Percentiles rank a stretch among this genome's conserved stretches.
phyloP scores from a whole-genome alignment of 371 early-diverging fungal genomes.

The Apophysomyces ossiformis region DNA sequence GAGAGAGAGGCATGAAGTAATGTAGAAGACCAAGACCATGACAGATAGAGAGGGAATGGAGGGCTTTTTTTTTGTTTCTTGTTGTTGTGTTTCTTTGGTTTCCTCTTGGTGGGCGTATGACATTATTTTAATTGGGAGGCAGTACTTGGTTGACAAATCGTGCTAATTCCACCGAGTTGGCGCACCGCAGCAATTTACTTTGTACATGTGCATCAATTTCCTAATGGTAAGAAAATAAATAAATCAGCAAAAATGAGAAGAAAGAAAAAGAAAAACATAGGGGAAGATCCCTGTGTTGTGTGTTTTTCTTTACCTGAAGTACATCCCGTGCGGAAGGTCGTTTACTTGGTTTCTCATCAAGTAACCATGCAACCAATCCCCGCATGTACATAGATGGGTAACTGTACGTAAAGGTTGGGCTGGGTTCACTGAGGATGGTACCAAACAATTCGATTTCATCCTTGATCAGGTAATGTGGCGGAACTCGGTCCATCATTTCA shows the following conservation, averaged over 20 bases:
- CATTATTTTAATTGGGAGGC: conserved; percentile 20
- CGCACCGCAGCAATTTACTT: conserved; percentile 31
- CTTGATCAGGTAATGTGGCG: conserved; percentile 55
- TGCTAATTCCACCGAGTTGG: conserved; percentile 30
- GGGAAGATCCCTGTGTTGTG: not conserved
- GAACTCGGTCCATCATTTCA: conserved; percentile 60
- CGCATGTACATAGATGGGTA: conserved; percentile 59
- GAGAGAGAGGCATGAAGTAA: not conserved
- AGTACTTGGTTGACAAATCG: conserved; percentile 37
- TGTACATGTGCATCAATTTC: conserved; percentile 30
- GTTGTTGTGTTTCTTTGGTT: not conserved
- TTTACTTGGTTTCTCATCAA: conserved; percentile 47
- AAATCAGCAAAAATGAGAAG: not conserved
- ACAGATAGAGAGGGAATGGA: not conserved
- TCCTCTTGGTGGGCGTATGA: not conserved
- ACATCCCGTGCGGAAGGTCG: conserved; percentile 51
- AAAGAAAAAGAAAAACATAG: not conserved
- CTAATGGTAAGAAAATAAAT: not conserved
- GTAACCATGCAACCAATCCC: conserved; percentile 55
- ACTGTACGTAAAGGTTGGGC: conserved; percentile 55
- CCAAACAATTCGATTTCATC: conserved; percentile 53
- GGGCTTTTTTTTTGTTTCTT: not conserved
- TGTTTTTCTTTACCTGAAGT: conserved; percentile 26
- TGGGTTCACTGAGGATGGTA: conserved; percentile 45
- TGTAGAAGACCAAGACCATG: too few species aligned